phyloP scores from a whole-genome alignment of 345 rosid species.

The Syzygium jambos region DNA sequence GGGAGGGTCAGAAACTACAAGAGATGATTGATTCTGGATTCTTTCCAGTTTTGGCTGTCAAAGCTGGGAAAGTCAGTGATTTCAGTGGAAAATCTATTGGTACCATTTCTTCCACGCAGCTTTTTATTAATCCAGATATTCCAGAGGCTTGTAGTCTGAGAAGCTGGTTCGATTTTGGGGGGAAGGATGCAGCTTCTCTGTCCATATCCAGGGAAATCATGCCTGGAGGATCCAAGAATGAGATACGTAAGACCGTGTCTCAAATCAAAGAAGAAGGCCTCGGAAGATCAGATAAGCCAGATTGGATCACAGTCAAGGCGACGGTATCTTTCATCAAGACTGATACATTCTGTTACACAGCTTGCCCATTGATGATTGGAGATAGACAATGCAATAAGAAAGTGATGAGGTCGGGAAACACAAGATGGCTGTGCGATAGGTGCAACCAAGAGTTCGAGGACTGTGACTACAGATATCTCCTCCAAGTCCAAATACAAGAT shows the following conservation, averaged over 20 bases:
- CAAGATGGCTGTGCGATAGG: constrained; percentile 74
- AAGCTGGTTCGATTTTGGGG: constrained; percentile 76
- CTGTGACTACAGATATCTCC: constrained; percentile 85
- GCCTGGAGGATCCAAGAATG: constrained; percentile 47
- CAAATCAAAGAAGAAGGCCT: constrained; percentile 90
- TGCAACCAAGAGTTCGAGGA: constrained; percentile 83
- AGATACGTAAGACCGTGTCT: constrained; percentile 54
- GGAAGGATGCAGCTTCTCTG: constrained; percentile 41
- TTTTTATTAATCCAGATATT: constrained; percentile 72
- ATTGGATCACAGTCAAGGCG: constrained; percentile 75
- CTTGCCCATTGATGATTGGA: constrained; percentile 85
- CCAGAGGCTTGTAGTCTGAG: constrained; percentile 56
- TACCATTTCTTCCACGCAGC: constrained; percentile 75
- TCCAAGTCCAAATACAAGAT: constrained; percentile 87
- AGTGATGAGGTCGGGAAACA: constrained; percentile 45
- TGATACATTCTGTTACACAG: constrained; percentile 78
- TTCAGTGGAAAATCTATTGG: constrained; percentile 84
- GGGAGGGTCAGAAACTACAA: constrained; percentile 74
- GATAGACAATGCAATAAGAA: constrained; percentile 83
- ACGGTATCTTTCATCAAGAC: constrained; percentile 61
- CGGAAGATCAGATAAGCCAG: constrained; percentile 85
- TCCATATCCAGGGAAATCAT: constrained; percentile 70
- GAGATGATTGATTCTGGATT: constrained; percentile 62
- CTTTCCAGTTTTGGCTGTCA: constrained; percentile 71
- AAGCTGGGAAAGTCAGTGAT: constrained; percentile 82